phyloP scores from a whole-genome alignment of 257 asterid genomes.

The Rhazya stricta region DNA sequence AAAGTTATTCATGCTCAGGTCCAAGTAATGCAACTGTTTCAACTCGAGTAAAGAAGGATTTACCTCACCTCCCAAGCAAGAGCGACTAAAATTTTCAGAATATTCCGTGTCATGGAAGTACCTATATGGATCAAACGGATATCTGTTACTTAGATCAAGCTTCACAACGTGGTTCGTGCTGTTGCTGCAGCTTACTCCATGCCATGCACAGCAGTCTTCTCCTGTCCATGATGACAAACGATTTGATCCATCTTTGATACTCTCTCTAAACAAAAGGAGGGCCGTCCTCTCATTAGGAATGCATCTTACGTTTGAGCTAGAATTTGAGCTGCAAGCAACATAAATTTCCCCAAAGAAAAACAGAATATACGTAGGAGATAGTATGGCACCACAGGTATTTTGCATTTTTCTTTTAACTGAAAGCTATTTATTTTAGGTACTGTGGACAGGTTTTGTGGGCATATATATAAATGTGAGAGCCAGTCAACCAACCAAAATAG shows the following conservation, averaged over 20 bases:
- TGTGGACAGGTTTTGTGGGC: too few species aligned
- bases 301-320: background rate
- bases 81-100: background rate
- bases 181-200: slow-evolving; percentile 10
- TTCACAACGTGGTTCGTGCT: slow-evolving; percentile 10
- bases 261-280: slow-evolving; percentile 4
- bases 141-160: slow-evolving; percentile 15
- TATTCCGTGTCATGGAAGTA: background rate
- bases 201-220: slow-evolving; percentile 16
- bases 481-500: too few species aligned
- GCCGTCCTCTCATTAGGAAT: slow-evolving; percentile 1
- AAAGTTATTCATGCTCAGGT: slow-evolving; percentile 24
- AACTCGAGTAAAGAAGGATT: slow-evolving; percentile 14
- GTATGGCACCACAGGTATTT: too few species aligned
- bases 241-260: slow-evolving; percentile 6
- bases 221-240: slow-evolving; percentile 15
- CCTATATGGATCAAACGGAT: background rate
- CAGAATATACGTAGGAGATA: too few species aligned
- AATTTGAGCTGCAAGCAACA: too few species aligned
- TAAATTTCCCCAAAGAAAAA: too few species aligned
- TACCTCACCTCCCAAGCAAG: slow-evolving; percentile 21
- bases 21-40: slow-evolving; percentile 18
- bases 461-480: too few species aligned
- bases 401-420: too few species aligned
- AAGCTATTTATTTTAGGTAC: too few species aligned